phyloP scores from a whole-genome alignment of 495 filamentous ascomycete species.

The Aspergillus mulundensis region DNA sequence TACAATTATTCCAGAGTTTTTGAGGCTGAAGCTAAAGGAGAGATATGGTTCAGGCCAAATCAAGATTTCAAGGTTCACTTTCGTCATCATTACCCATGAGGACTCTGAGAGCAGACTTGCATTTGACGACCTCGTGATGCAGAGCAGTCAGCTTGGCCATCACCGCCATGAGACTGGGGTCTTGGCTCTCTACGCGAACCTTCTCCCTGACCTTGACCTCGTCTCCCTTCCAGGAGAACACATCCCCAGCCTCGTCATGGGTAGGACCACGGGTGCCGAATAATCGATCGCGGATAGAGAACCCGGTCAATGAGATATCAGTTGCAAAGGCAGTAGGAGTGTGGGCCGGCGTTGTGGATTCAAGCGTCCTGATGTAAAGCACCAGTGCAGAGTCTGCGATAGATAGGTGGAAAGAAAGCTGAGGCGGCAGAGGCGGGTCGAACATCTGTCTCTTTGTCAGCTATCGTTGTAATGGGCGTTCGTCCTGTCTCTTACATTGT shows the following conservation, averaged over 20 bases:
- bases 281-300: slow-evolving; percentile 55
- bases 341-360: slow-evolving; percentile 55
- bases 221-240: slow-evolving; percentile 63
- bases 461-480: background rate
- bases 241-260: slow-evolving; percentile 76
- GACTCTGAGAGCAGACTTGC: slow-evolving; percentile 67
- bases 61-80: slow-evolving; percentile 8
- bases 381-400: slow-evolving; percentile 75
- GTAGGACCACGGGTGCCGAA: slow-evolving; percentile 52
- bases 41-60: background rate
- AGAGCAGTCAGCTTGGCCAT: slow-evolving; percentile 83
- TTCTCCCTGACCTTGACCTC: slow-evolving; percentile 88
- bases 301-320: slow-evolving; percentile 50
- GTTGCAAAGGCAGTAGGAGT: slow-evolving; percentile 57
- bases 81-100: slow-evolving; percentile 68
- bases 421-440: slow-evolving; percentile 54
- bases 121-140: slow-evolving; percentile 65
- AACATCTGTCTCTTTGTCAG: slow-evolving; percentile 37
- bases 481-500: slow-evolving; percentile 37
- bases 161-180: slow-evolving; percentile 82
- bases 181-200: slow-evolving; percentile 83
- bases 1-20: too few species aligned
- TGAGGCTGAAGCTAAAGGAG: background rate
- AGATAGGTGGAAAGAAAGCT: slow-evolving; percentile 69
- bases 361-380: slow-evolving; percentile 74